Base-by-base conservation (phyloP, 164 flowering plant genomes). In the Aristolochia californica region DNA sequence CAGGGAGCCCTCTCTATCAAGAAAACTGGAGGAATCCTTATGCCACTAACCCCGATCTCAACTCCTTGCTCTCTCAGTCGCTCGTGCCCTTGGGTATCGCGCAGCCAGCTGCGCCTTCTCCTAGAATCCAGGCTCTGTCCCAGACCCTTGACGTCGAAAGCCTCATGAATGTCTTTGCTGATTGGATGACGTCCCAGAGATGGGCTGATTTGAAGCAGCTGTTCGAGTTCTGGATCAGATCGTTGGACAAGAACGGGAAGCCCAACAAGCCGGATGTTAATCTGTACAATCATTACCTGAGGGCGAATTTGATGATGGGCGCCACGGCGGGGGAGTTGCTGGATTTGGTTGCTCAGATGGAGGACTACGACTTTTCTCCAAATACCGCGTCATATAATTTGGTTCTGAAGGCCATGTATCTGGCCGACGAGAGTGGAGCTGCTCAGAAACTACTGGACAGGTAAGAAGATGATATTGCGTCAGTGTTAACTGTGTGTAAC, bases 371-470 rank as follows among this genome's bases (percentile, higher is more conserved):
- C 1, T 52, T 94, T 16, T 20, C 23, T 13, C 96, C 97, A 7
- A 88, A 90, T 54, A 87, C 97, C 0, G 96, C 95, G 0, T 87
- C 97, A 0, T 88, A 44, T 66, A 94, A 94, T 75, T 49, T 87
- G 45, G 95, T 86, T 8, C 66, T 94, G 47, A 85, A 85, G 78
- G 81, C 91, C 2, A 85, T 94, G 96, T 51, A 58, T 65, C 70
- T 66, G 55, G 74, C 74, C 2, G 53, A 66, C n/a, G 94, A 87
- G 68, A 25, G 72, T 11, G 70, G 57, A 24, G 91, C 97, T 4
- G 93, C 96, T 1, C 75, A 71, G 75, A 82, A 81, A 68, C 62
- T 87, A 73, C 61, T 94, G 0, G 74, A 89, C 68, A 67, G 97
- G 97, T 88, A 68, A 58, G 45, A 24, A 2, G 28, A 43, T 56